Evolutionary conservation across 257 asterid species (phyloP).

Genomic region (Verbascum thapsus): DNA sequence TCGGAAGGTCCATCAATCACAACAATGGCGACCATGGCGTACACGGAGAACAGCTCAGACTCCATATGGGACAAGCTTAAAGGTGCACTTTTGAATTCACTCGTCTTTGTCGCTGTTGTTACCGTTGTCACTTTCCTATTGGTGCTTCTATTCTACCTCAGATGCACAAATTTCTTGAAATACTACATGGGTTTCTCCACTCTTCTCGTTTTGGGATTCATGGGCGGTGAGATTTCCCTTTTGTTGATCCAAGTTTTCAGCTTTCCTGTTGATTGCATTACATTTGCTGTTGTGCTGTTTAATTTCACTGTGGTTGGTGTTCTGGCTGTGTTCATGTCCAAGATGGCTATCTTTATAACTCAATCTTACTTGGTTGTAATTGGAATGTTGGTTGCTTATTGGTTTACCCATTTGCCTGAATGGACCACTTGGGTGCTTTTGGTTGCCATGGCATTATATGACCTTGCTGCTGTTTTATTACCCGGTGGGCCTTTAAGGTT

Average conservation of each 20-base stretch:
- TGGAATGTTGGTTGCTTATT: slow-evolving; percentile 92
- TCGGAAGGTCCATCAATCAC: slow-evolving; percentile 44
- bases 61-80: slow-evolving; percentile 88
- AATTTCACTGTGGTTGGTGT: slow-evolving; percentile 88
- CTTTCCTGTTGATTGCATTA: slow-evolving; percentile 69
- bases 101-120: slow-evolving; percentile 74
- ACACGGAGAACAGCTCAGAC: slow-evolving; percentile 73
- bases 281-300: slow-evolving; percentile 62
- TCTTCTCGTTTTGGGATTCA: slow-evolving; percentile 77
- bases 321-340: slow-evolving; percentile 73
- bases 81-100: slow-evolving; percentile 92
- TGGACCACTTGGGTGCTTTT: slow-evolving; percentile 98
- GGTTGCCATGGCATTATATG: slow-evolving; percentile 94
- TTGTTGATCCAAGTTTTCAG: slow-evolving; percentile 53
- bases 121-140: slow-evolving; percentile 78
- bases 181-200: slow-evolving; percentile 98
- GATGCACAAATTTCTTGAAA: slow-evolving; percentile 94
- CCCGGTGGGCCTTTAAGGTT: slow-evolving; percentile 96
- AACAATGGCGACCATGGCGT: slow-evolving; percentile 78
- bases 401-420: slow-evolving; percentile 95
- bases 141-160: slow-evolving; percentile 81
- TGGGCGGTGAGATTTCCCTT: slow-evolving; percentile 84
- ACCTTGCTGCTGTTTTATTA: slow-evolving; percentile 93
- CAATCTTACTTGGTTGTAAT: slow-evolving; percentile 83
- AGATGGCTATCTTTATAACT: slow-evolving; percentile 65